Percentiles rank a stretch among this genome's conserved stretches.
These are phyloP conservation scores for Candida patagonica DNA, from an alignment of 805 yeast genomes.

Conservation along the genomic window DNA sequence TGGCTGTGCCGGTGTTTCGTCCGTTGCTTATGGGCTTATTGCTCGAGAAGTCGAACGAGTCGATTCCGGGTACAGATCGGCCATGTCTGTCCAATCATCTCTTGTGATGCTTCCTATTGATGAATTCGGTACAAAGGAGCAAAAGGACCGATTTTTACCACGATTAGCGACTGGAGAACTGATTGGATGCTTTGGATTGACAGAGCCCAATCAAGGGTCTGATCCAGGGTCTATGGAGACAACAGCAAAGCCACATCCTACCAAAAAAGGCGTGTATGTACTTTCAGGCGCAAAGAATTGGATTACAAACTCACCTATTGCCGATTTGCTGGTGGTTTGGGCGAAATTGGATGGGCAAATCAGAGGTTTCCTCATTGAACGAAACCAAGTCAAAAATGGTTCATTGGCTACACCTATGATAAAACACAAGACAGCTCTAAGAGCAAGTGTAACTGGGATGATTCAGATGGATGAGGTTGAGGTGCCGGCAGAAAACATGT, in stretches of 20 bases:
- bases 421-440: conserved; percentile 30
- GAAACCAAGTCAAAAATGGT: conserved; percentile 23
- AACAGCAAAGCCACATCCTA: conserved; percentile 36
- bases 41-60: conserved; percentile 38
- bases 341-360: conserved; percentile 36
- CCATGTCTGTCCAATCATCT: conserved; percentile 38
- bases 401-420: conserved; percentile 33
- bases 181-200: conserved; percentile 55
- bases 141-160: conserved; percentile 33
- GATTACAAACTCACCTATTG: conserved; percentile 40
- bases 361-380: conserved; percentile 35
- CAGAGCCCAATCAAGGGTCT: conserved; percentile 54
- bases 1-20: conserved; percentile 35
- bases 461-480: conserved; percentile 36
- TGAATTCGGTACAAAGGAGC: conserved; percentile 33
- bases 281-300: conserved; percentile 35
- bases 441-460: conserved; percentile 37
- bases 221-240: conserved; percentile 53
- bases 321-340: conserved; percentile 35
- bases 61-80: conserved; percentile 37
- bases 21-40: conserved; percentile 35
- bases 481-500: conserved; percentile 34
- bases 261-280: conserved; percentile 33
- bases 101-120: conserved; percentile 36
- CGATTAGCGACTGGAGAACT: conserved; percentile 33